A percentile compares a stretch with the other conserved stretches of the same genome.
phyloP scores from a whole-genome alignment of 106 monocot species.

The Allium sativum region DNA sequence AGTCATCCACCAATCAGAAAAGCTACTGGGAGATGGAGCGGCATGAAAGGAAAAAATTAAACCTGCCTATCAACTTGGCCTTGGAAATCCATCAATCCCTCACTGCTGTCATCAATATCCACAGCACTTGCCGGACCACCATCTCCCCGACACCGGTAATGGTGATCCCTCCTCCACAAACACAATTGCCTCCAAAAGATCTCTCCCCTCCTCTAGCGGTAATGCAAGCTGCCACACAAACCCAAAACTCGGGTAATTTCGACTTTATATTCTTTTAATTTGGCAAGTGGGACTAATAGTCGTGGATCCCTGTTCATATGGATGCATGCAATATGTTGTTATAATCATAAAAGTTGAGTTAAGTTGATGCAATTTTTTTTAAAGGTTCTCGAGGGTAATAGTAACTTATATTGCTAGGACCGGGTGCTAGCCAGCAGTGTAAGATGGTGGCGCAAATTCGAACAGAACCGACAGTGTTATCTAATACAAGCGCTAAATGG shows the following conservation, averaged over 20 bases:
- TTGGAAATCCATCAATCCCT: constrained; percentile 63
- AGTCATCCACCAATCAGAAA: constrained; percentile 3
- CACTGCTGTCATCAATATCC: constrained; percentile 47
- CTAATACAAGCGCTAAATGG: too few relatives aligned
- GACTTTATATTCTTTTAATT: not conserved
- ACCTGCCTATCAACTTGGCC: constrained; percentile 68
- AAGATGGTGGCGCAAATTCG: too few relatives aligned
- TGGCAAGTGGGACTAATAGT: not conserved
- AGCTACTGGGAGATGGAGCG: constrained; percentile 56
- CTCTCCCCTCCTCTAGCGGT: not conserved
- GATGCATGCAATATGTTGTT: not conserved
- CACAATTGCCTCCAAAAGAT: too few relatives aligned
- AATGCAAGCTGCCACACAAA: not conserved
- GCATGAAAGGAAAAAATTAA: constrained; percentile 13
- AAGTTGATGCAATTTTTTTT: not conserved
- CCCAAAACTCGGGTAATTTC: not conserved
- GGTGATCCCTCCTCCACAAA: constrained; percentile 2
- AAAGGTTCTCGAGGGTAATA: not conserved
- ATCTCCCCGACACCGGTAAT: constrained; percentile 3
- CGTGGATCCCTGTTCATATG: not conserved
- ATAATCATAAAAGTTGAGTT: not conserved
- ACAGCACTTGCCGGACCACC: constrained; percentile 27
- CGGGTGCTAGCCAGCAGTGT: too few relatives aligned
- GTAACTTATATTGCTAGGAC: not conserved
- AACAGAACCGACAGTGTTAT: too few relatives aligned